Evolutionary conservation across 1,284 basidiomycete species (phyloP).

Genomic region (Trichosporon sp.): DNA sequence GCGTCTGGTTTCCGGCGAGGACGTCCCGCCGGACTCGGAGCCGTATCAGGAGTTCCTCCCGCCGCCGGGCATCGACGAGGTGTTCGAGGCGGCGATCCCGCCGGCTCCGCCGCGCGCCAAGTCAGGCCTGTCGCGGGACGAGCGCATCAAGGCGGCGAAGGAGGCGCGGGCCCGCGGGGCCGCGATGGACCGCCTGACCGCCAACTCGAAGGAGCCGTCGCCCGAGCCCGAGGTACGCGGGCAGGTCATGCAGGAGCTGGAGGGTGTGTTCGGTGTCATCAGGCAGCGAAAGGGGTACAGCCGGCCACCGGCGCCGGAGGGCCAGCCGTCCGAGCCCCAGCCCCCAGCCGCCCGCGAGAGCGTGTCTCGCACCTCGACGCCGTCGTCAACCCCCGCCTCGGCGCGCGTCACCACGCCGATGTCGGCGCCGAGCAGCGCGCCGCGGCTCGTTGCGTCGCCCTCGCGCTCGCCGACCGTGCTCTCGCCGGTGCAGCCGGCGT

Average conservation of each 20-base stretch:
- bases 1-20: conserved; percentile 7
- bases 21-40: background rate
- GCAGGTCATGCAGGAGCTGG: conserved; percentile 39
- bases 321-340: background rate
- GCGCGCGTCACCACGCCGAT: background rate
- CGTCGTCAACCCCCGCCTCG: background rate
- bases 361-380: background rate
- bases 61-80: conserved; percentile 32
- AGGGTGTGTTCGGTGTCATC: conserved; percentile 41
- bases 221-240: conserved; percentile 19
- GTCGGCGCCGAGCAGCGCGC: background rate
- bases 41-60: conserved; percentile 20
- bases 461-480: background rate
- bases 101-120: conserved; percentile 6
- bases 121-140: conserved; percentile 28
- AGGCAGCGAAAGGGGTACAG: conserved; percentile 27
- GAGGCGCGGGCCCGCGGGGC: conserved; percentile 33
- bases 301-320: background rate
- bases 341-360: background rate
- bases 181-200: conserved; percentile 24
- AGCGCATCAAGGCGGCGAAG: conserved; percentile 33
- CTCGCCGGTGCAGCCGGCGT: background rate
- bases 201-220: conserved; percentile 6
- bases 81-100: conserved; percentile 28
- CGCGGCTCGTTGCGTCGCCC: background rate